Percentiles rank a stretch among this genome's conserved stretches.
These are phyloP conservation scores for Tuber borchii DNA, from an alignment of 495 filamentous ascomycete species.

Conservation along the genomic window DNA sequence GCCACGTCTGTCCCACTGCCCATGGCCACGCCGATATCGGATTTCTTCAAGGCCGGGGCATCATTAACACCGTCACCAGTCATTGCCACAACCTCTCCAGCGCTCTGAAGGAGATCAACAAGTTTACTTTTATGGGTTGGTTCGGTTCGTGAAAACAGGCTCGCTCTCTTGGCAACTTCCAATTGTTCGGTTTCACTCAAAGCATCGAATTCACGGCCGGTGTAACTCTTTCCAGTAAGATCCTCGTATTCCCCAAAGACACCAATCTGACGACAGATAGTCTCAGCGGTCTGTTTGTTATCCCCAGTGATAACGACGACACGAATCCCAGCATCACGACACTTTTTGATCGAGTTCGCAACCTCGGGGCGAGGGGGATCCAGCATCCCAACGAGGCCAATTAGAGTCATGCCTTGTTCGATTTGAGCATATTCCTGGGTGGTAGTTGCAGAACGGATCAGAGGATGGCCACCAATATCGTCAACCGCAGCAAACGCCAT, in stretches of 20 bases:
- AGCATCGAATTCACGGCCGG: constrained; percentile 86
- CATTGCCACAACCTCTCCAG: constrained; percentile 97
- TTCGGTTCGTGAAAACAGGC: constrained; percentile 94
- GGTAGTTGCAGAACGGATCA: constrained; percentile 67
- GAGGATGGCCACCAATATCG: constrained; percentile 60
- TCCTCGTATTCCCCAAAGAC: constrained; percentile 80
- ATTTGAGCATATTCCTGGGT: constrained; percentile 75
- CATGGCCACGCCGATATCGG: constrained; percentile 99
- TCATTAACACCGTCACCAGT: constrained; percentile 99
- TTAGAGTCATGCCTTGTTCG: constrained; percentile 87
- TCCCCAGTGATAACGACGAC: constrained; percentile 98
- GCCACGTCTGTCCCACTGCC: constrained; percentile 96
- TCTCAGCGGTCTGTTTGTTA: constrained; percentile 94
- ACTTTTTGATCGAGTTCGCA: constrained; percentile 73
- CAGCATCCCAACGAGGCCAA: constrained; percentile 93
- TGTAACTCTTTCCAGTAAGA: constrained; percentile 85
- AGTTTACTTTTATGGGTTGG: constrained; percentile 91
- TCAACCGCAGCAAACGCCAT: constrained; percentile 84
- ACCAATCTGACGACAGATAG: constrained; percentile 93
- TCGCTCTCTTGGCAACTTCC: constrained; percentile 74
- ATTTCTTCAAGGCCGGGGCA: constrained; percentile 95
- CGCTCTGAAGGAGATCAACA: constrained; percentile 88
- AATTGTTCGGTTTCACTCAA: constrained; percentile 73
- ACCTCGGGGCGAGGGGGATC: constrained; percentile 97
- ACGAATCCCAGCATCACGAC: constrained; percentile 85